Evolutionary conservation across 305 asterid species (phyloP).

Genomic region (Fraxinus nigra): DNA sequence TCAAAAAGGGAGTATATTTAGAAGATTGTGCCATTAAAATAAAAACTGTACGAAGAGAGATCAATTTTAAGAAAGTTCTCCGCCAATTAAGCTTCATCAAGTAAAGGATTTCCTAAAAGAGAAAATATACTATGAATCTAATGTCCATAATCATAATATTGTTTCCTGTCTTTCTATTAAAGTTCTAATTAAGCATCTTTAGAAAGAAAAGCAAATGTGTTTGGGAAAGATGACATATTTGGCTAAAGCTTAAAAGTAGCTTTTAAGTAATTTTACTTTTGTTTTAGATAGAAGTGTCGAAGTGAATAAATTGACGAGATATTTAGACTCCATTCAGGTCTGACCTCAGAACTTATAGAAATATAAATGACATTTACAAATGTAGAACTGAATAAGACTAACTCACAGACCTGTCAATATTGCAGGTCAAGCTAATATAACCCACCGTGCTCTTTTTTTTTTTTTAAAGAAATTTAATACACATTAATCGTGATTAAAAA

Average conservation of each 20-base stretch:
- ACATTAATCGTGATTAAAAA: too few species aligned
- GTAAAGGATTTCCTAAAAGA: not conserved
- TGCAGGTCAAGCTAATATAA: not conserved
- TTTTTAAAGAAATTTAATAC: too few species aligned
- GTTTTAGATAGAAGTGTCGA: not conserved
- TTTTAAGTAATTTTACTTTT: not conserved
- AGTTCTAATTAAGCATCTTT: not conserved
- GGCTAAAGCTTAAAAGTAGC: not conserved
- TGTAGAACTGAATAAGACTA: not conserved
- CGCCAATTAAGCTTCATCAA: constrained; percentile 3
- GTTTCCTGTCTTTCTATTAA: not conserved
- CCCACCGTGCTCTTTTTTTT: not conserved
- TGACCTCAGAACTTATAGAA: too few species aligned
- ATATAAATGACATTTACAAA: not conserved
- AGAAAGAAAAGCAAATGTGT: not conserved
- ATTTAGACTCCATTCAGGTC: not conserved
- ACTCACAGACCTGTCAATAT: not conserved
- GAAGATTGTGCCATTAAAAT: not conserved
- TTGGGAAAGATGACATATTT: not conserved
- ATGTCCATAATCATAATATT: not conserved
- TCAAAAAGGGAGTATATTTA: not conserved
- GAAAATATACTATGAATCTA: not conserved
- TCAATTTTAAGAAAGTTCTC: not conserved
- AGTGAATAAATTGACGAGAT: not conserved
- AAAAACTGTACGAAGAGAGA: not conserved